These are phyloP conservation scores for Phytopythium aichiense DNA, from an alignment of 352 stramenopile species.

Conservation along the genomic window DNA sequence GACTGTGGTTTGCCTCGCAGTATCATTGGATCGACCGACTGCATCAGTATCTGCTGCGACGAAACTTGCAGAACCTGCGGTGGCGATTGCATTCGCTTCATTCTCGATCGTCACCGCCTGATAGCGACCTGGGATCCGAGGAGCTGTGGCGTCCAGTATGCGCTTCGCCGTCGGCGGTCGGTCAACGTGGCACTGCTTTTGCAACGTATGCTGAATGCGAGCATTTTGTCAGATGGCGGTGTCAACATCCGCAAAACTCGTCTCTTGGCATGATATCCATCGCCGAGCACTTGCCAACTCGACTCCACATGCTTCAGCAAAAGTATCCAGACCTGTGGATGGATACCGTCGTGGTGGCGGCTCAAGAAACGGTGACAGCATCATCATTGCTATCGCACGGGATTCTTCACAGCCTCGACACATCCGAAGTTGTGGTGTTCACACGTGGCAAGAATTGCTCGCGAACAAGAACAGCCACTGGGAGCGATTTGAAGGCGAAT, in stretches of 20 bases:
- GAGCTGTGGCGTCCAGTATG: slow-evolving; percentile 6
- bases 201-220: not conserved
- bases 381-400: slow-evolving; percentile 10
- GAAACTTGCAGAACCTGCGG: slow-evolving; percentile 10
- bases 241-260: slow-evolving; percentile 15
- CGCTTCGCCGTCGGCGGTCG: not conserved
- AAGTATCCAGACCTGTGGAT: slow-evolving; percentile 22
- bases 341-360: not conserved
- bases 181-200: not conserved
- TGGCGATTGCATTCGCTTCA: slow-evolving; percentile 27
- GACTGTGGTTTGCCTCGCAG: slow-evolving; percentile 21
- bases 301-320: slow-evolving; percentile 14
- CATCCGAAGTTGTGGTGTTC: slow-evolving; percentile 26
- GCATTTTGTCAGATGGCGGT: slow-evolving; percentile 15
- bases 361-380: slow-evolving; percentile 14
- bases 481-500: not conserved
- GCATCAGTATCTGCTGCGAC: slow-evolving; percentile 24
- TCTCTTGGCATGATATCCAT: slow-evolving; percentile 14
- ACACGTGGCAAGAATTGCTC: slow-evolving; percentile 24
- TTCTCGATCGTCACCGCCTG: slow-evolving; percentile 3
- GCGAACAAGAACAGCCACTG: not conserved
- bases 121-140: not conserved
- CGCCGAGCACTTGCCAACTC: slow-evolving; percentile 27
- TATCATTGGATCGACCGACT: slow-evolving; percentile 39
- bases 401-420: slow-evolving; percentile 17